Evolutionary conservation across 306 rosid species (phyloP).

Genomic region (Dryas octopetala): DNA sequence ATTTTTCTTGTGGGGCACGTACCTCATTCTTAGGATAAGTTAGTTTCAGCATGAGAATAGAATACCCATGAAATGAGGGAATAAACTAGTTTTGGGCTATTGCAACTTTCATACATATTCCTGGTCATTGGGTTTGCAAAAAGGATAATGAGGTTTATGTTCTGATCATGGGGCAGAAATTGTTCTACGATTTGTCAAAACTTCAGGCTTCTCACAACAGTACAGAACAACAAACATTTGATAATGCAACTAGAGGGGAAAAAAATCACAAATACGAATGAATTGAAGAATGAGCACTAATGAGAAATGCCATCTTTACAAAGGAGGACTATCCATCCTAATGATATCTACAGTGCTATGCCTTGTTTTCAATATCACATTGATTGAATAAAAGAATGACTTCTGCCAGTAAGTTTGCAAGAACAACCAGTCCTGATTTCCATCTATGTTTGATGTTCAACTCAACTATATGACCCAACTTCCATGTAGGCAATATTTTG

Average conservation of each 20-base stretch:
- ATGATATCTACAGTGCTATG: constrained; percentile 37
- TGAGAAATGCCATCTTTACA: constrained; percentile 20
- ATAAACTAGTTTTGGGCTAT: too few relatives aligned
- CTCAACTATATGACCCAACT: constrained; percentile 7
- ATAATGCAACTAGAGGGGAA: background rate
- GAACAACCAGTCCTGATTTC: constrained; percentile 24
- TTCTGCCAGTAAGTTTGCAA: constrained; percentile 28
- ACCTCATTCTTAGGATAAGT: too few relatives aligned
- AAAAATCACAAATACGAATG: background rate
- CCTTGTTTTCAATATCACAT: constrained; percentile 30
- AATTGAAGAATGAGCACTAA: constrained; percentile 1
- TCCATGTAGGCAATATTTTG: background rate
- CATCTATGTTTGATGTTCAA: constrained; percentile 12
- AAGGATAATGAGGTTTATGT: too few relatives aligned
- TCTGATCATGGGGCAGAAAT: too few relatives aligned
- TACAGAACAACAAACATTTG: background rate
- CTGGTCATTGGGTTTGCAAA: too few relatives aligned
- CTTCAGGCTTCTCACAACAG: background rate
- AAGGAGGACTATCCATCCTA: constrained; percentile 20
- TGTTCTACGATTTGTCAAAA: too few relatives aligned
- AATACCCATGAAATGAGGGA: too few relatives aligned
- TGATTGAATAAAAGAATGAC: constrained; percentile 47
- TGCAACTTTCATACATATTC: too few relatives aligned
- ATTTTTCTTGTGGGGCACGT: too few relatives aligned
- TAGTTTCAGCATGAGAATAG: too few relatives aligned